Evolutionary conservation across 2,329 filamentous ascomycete genomes (phyloP), one percentile per base, ranked within the genome.

Genomic region (Didymella glomerata): DNA sequence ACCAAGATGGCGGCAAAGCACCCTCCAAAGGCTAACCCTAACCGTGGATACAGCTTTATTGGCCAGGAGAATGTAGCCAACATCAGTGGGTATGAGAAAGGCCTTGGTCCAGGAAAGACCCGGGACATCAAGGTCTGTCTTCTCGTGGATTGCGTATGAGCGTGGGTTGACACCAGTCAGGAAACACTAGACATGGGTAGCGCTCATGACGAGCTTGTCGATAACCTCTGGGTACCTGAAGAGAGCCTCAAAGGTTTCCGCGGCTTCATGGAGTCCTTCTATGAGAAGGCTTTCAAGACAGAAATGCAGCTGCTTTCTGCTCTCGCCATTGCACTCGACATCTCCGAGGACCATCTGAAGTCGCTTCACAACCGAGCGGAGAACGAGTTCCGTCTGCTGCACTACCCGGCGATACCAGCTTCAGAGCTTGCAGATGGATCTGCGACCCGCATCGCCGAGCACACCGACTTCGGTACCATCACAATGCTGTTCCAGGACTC

Each of bases 401-500:
- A 64, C 51, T 70, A 69, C 40, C 67, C 68, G 5, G 36, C 59
- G 2, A 40, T 66, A 10, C 25, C 40, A 3, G 22, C 62, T 7
- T n/a, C 24, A 5, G 47, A 58, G 6, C 54, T 63, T 1, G 38
- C 22, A 3, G 34, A 49, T 6, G 66, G 59, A 3, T 53, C 27
- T 4, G 34, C 28, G 0, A 61, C 28, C 4, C 61, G 66, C 8
- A 61, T 61, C 24, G 62, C 60, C 36, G 53, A 60, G 3, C 67
- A 70, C 50, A 64, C 61, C 4, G 66, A 68, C 51, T 67, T 68
- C 42, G 66, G 66, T 18, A 64, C 68, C 25, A 62, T 78, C 46
- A 76, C 74, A 2, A 60, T 76, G 28, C 56, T 78, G 0, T 75
- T 76, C 38, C 74, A 75, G 49, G 74, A 75, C 50, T 60, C 44